Base-by-base conservation (phyloP, 306 rosid species). In the Senna siamea region DNA sequence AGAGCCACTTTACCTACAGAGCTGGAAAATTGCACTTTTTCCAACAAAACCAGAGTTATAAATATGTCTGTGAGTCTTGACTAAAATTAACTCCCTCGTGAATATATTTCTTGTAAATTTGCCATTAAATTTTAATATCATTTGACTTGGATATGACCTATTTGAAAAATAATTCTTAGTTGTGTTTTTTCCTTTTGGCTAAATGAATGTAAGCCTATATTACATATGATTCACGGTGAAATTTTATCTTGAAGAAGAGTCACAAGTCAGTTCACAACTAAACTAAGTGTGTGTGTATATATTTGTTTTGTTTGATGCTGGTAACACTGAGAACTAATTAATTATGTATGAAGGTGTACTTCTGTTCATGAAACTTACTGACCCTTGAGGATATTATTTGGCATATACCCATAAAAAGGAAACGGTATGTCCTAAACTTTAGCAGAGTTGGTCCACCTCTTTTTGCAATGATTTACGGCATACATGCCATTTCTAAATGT, bases 231-330 rank as follows among this genome's bases (percentile, higher is more conserved):
- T 59, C 38, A 70, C 15, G 3, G 7, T 30, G 4, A 73, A 59
- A 10, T 73, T 60, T 73, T 47, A 18, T 46, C 61, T 60, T 73
- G 40, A 48, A 61, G 0, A 34, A 48, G 51, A 61, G 37, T 37
- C 60, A 6, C 9, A 9, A 32, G 30, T 66, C 56, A 44, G 26
- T 26, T 66, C 15, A 46, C 22, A 44, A 44, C 28, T 14, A 12
- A 41, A 64, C 9, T 18, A 4, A 17, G 69, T 38, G 19, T 10
- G 6, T 38, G 10, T 10, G 6, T 10, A 6, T 50, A 4, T 50
- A 5, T 18, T 2, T 11, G 17, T 23, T 63, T 19, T 40, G 17
- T 26, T 30, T 35, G 12, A 59, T 30, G 10, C 35, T 72, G 34
- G 28, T 43, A 72, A 44, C 58, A 2, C 14, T n/a, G 19, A 46